Base-by-base conservation (phyloP, 1,139 yeast genomes). In the Suhomyces taliae region DNA sequence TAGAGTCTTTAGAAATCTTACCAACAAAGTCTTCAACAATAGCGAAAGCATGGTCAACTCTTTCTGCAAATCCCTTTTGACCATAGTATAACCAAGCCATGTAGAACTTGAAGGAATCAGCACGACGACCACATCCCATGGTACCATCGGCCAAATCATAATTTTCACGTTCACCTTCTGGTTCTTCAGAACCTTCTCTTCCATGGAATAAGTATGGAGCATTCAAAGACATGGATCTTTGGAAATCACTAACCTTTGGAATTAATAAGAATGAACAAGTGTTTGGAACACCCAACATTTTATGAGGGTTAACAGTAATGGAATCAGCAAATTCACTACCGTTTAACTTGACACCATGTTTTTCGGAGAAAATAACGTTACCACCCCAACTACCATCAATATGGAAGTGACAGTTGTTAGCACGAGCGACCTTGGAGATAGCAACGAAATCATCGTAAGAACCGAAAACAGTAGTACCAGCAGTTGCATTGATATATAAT, bases 371-470 rank as follows among this genome's bases (percentile, higher is more conserved):
- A 0, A 85, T 76, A 8, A 86, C 85, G 58, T 89, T 88, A 11
- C 95, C 96, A 37, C 96, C 96, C 96, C 96, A 88, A 8, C 95
- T 86, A 1, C 95, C 96, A 66, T 89, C 96, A 39, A 89, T 81
- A 62, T 89, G 96, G 64, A 87, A 79, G 91, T 95, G 88, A 12
- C 82, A 49, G 27, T 75, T 65, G 64, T 84, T 62, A 50, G 73
- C 70, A 47, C 78, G 71, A 7, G 93, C 83, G 8, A 88, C 62
- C 7, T 55, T 62, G 1, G 83, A 66, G 37, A 89, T 82, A 36
- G 75, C 78, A 29, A 60, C 72, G 55, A 89, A 77, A 29, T 85
- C 83, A 59, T 89, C 96, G 64, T 78, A 89, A 2, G 95, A 85
- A 0, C 96, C 96, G 56, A 83, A 86, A 1, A 89, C 96, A 0